Base-by-base conservation (phyloP, 129 eudicot genomes). In the Tagetes erecta region DNA sequence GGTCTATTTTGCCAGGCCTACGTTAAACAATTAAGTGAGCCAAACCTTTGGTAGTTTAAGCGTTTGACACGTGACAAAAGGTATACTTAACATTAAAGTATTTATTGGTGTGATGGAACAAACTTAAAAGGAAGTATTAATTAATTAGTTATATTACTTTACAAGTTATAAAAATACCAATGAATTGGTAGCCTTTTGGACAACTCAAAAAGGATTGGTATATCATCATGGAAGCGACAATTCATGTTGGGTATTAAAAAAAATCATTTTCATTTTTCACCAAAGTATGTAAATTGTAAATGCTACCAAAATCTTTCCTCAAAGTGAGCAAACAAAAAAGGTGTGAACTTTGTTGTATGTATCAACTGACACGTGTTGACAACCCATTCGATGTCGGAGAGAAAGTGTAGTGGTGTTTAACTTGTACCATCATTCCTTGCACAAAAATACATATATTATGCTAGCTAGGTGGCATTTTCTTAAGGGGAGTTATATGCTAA, bases 191-290 rank as follows among this genome's bases (percentile, higher is more conserved):
- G 63, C 70, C 84, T 80, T 74, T 57, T 51, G 44, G 81, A 73
- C 84, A 81, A 71, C 85, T 72, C 78, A 79, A 81, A 81, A 81
- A 76, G 74, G 55, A 57, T 31, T 44, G 59, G 20, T 44, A 55
- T 47, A 70, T 72, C 68, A 70, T 81, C 74, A 76, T 76, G 78
- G 69, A 56, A 47, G 36, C 66, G 71, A 76, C 78, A 70, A 70
- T 47, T 60, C 10, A 62, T 74, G 64, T 44, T 58, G 78, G 42
- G 74, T 56, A 70, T 76, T 68, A 20, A 20, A 20, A 20, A 20
- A 20, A 20, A 20, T 20, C 27, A 20, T 20, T 20, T 20, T 20
- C 27, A 20, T 20, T 20, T 20, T 20, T 20, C 27, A 20, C 27
- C 27, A 20, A 20, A 20, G 27, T 20, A 20, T 20, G 27, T 20